Evolutionary conservation across 2,329 filamentous ascomycete species (phyloP).

Genomic region (Verticillium zaregamsianum): DNA sequence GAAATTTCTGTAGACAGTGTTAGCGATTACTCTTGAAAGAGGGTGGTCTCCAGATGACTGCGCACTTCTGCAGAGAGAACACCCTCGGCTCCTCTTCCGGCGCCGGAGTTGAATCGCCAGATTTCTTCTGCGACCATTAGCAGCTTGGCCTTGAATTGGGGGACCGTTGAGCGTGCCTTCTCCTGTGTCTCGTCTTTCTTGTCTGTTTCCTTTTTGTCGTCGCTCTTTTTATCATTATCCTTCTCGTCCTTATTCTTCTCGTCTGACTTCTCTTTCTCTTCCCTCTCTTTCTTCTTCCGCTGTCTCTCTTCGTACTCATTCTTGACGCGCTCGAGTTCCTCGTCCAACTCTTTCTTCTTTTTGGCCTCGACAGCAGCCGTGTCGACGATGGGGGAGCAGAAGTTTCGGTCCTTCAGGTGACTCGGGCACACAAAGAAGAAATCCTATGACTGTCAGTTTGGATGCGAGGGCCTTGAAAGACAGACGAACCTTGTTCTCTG

Average conservation of each 20-base stretch:
- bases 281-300: conserved; percentile 64
- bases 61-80: conserved; percentile 49
- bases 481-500: conserved; percentile 72
- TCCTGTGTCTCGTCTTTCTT: conserved; percentile 28
- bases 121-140: conserved; percentile 30
- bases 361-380: conserved; percentile 60
- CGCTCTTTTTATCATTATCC: conserved; percentile 29
- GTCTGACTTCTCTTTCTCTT: conserved; percentile 52
- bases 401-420: conserved; percentile 79
- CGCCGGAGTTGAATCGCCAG: conserved; percentile 25
- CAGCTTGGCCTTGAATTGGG: neutral
- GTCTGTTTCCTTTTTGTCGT: conserved; percentile 25
- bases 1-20: conserved; percentile 57
- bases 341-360: conserved; percentile 61
- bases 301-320: conserved; percentile 76
- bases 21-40: neutral
- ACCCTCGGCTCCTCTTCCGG: conserved; percentile 69
- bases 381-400: conserved; percentile 72
- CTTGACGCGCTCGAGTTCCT: conserved; percentile 61
- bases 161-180: conserved; percentile 29
- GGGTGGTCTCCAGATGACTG: neutral
- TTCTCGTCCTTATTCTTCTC: conserved; percentile 43
- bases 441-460: conserved; percentile 42
- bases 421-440: conserved; percentile 87
- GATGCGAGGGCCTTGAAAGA: too few species aligned